Conservation (phyloP, 805 yeast species). For the Cephaloascus fragrans region DNA sequence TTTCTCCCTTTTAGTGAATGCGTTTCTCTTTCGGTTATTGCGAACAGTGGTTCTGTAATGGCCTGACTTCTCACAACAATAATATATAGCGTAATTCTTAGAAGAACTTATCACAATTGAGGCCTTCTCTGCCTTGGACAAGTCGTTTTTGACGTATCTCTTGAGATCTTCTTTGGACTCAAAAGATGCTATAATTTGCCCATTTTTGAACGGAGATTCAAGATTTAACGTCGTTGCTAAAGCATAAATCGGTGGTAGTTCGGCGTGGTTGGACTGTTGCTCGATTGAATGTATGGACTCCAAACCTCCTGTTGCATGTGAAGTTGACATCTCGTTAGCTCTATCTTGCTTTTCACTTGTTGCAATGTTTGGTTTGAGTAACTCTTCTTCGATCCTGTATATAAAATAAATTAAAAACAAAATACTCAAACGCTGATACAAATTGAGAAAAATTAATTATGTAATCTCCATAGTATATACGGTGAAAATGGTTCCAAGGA, state of each 20-base stretch:
- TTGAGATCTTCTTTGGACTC: slow-evolving; percentile 17
- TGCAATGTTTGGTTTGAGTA: too few relatives aligned
- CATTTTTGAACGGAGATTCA: slow-evolving; percentile 16
- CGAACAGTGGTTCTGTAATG: slow-evolving; percentile 36
- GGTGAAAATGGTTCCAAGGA: too few relatives aligned
- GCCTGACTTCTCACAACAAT: slow-evolving; percentile 36
- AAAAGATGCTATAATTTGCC: slow-evolving; percentile 20
- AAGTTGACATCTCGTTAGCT: too few relatives aligned
- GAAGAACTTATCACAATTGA: slow-evolving; percentile 36
- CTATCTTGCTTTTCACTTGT: too few relatives aligned
- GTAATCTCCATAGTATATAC: too few relatives aligned
- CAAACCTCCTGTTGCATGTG: too few relatives aligned
- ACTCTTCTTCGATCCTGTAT: too few relatives aligned
- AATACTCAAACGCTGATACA: too few relatives aligned
- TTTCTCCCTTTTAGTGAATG: slow-evolving; percentile 35
- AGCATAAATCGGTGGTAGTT: neutral
- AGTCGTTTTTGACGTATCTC: slow-evolving; percentile 24
- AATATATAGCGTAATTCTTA: slow-evolving; percentile 37
- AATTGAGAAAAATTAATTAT: too few relatives aligned
- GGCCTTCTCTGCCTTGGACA: slow-evolving; percentile 26
- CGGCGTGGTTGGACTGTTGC: too few relatives aligned
- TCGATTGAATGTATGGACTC: too few relatives aligned
- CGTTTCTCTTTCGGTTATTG: slow-evolving; percentile 34
- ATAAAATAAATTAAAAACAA: too few relatives aligned
- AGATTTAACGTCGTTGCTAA: slow-evolving; percentile 2